Evolutionary conservation across 164 flowering plant genomes (phyloP).

Genomic region (Magnolia kwangsiensis): DNA sequence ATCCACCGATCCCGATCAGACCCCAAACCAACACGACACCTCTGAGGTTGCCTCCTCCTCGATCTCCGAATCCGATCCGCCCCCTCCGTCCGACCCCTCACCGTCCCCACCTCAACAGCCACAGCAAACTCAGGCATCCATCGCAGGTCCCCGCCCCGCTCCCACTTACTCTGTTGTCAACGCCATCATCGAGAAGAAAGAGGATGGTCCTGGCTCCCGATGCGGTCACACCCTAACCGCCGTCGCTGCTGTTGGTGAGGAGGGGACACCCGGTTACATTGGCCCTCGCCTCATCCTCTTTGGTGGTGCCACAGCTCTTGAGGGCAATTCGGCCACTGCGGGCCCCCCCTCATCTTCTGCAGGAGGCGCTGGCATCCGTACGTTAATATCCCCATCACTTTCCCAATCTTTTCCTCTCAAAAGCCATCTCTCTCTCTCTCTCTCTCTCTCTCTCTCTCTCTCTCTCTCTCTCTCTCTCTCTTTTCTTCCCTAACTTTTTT

Average conservation of each 20-base stretch:
- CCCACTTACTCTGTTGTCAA: slow-evolving; percentile 83
- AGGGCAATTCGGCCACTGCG: slow-evolving; percentile 86
- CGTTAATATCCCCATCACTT: slow-evolving; percentile 20
- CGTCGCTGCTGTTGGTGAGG: slow-evolving; percentile 94
- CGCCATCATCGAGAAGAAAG: slow-evolving; percentile 85
- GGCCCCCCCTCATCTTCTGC: slow-evolving; percentile 84
- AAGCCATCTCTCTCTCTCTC: neutral
- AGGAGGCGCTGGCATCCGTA: slow-evolving; percentile 95
- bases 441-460: neutral
- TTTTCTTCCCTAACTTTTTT: neutral
- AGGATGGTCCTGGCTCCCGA: slow-evolving; percentile 95
- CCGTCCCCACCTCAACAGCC: slow-evolving; percentile 16
- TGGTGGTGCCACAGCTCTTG: slow-evolving; percentile 98
- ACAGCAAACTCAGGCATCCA: slow-evolving; percentile 32
- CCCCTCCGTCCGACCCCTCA: slow-evolving; percentile 2
- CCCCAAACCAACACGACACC: slow-evolving; percentile 5
- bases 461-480: neutral
- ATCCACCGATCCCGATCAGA: slow-evolving; percentile 48
- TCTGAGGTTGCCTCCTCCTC: neutral
- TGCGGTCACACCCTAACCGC: slow-evolving; percentile 98
- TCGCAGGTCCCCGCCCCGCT: slow-evolving; percentile 83
- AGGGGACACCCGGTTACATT: slow-evolving; percentile 80
- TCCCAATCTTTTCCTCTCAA: neutral
- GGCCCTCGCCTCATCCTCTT: slow-evolving; percentile 90
- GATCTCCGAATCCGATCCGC: slow-evolving; percentile 9